phyloP scores from a whole-genome alignment of 2,329 filamentous ascomycete genomes.

The Nemania abortiva region DNA sequence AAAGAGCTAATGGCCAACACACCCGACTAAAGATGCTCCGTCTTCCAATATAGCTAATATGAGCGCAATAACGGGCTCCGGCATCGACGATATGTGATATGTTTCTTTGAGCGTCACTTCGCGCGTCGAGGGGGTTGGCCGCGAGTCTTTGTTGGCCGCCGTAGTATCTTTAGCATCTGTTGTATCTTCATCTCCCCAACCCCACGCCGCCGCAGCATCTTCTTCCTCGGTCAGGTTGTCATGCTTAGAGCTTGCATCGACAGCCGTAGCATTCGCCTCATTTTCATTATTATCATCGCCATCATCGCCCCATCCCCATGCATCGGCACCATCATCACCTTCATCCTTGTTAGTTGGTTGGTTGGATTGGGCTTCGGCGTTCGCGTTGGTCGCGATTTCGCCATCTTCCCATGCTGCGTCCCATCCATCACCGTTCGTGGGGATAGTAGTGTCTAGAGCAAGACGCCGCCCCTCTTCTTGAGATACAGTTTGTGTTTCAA shows the following conservation, averaged over 20 bases:
- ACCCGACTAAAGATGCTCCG: constrained; percentile 67
- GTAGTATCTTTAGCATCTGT: constrained; percentile 48
- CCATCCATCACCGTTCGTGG: constrained; percentile 72
- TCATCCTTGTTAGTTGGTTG: constrained; percentile 36
- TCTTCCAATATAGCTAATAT: constrained; percentile 72
- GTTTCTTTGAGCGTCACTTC: constrained; percentile 85
- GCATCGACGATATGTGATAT: constrained; percentile 90
- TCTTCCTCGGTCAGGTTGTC: constrained; percentile 40
- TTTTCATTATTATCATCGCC: constrained; percentile 55
- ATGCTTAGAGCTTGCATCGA: constrained; percentile 50
- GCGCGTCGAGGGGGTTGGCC: constrained; percentile 55
- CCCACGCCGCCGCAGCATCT: constrained; percentile 78
- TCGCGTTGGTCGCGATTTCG: constrained; percentile 61
- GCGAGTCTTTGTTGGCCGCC: constrained; percentile 33
- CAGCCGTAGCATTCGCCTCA: constrained; percentile 71
- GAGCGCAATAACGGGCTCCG: constrained; percentile 78
- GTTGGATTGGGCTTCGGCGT: constrained; percentile 40
- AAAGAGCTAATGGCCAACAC: constrained; percentile 43
- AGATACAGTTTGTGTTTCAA: constrained; percentile 85
- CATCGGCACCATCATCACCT: constrained; percentile 52
- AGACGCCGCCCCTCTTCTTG: constrained; percentile 74
- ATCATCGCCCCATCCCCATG: constrained; percentile 88
- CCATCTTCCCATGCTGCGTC: constrained; percentile 83
- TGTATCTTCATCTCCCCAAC: constrained; percentile 77
- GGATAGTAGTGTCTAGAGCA: constrained; percentile 63